Evolutionary conservation across 805 yeast genomes (phyloP), one percentile per base, ranked within the genome.

Genomic region (Nakazawaea sp.): DNA sequence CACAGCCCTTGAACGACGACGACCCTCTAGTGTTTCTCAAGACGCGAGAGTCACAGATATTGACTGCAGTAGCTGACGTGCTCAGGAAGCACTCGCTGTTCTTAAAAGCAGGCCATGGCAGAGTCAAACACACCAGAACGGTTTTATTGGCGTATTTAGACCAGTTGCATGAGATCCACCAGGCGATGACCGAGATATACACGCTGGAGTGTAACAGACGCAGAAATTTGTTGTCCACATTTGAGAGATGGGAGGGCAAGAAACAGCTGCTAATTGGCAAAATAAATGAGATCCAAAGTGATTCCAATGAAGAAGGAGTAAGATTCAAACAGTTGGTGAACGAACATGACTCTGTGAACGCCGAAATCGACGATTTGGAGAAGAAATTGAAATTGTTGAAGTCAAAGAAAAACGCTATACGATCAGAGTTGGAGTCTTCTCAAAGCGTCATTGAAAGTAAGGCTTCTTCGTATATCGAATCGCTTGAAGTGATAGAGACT

Each of bases 371-470:
- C 2, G 51, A 49, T 1, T 45, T 72, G 29, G 73, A 72, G 40
- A 29, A 40, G 7, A 55, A 57, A 26, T 45, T 74, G 21, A 30
- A 35, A 7, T 42, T 45, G 2, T 43, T 71, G n/a, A 58, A 55
- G 30, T 44, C 44, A 2, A 67, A 64, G 47, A 62, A 62, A 35
- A 44, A 40, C 9, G 41, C 61, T 3, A 36, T 74, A 1, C 45
- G 48, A 8, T 36, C 45, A 8, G 78, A 72, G 45, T 52, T 72
- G 20, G 54, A 58, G 18, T 63, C 62, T 15, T 62, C 78, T 1
- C 64, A 69, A 45, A 71, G 78, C 2, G 61, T 73, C 3, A 44
- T 74, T 18, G 79, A 73, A 38, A 67, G 72, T 40, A 64, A 59
- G 43, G 50, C 73, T 0, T 65, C 72, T 10, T 61, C 61, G 29